These are phyloP conservation scores for Penicillium sp. DNA, from an alignment of 2,329 filamentous ascomycete species.

Conservation along the genomic window DNA sequence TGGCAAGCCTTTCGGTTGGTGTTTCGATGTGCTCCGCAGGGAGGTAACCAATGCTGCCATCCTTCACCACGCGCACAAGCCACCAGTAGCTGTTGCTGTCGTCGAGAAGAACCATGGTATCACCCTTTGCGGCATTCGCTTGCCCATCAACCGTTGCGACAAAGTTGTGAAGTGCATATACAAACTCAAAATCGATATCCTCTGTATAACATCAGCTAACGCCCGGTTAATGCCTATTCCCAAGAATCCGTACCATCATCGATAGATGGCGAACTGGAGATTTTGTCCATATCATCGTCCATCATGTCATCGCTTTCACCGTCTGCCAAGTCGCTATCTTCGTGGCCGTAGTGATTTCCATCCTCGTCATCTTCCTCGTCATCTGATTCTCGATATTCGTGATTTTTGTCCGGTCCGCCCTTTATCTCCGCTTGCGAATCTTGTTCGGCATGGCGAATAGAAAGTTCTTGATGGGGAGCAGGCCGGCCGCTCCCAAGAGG, in stretches of 20 bases:
- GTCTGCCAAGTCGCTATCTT: slow-evolving; percentile 58
- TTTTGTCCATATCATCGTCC: slow-evolving; percentile 95
- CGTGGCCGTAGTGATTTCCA: slow-evolving; percentile 25
- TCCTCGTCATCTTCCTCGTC: slow-evolving; percentile 25
- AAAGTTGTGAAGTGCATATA: slow-evolving; percentile 96
- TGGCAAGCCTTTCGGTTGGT: slow-evolving; percentile 86
- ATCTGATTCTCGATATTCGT: slow-evolving; percentile 37
- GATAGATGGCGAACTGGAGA: slow-evolving; percentile 97
- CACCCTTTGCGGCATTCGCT: slow-evolving; percentile 95
- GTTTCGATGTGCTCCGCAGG: slow-evolving; percentile 98
- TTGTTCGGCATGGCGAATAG: slow-evolving; percentile 74
- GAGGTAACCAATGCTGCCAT: slow-evolving; percentile 92
- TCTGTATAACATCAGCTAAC: slow-evolving; percentile 82
- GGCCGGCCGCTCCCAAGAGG: slow-evolving; percentile 55
- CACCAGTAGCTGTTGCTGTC: slow-evolving; percentile 99
- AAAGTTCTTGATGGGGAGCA: slow-evolving; percentile 80
- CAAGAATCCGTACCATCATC: slow-evolving; percentile 79
- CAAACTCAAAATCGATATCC: slow-evolving; percentile 99
- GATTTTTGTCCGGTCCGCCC: slow-evolving; percentile 60
- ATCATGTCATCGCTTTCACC: slow-evolving; percentile 67
- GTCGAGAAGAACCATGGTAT: slow-evolving; percentile 97
- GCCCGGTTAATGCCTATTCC: too few relatives aligned
- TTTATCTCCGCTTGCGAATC: slow-evolving; percentile 72
- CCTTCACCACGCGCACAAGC: slow-evolving; percentile 94
- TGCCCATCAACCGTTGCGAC: slow-evolving; percentile 97